A percentile compares a stretch with the other conserved stretches of the same genome.
phyloP scores from a whole-genome alignment of 176 grass and related monocot genomes.

The Thalia dealbata region DNA sequence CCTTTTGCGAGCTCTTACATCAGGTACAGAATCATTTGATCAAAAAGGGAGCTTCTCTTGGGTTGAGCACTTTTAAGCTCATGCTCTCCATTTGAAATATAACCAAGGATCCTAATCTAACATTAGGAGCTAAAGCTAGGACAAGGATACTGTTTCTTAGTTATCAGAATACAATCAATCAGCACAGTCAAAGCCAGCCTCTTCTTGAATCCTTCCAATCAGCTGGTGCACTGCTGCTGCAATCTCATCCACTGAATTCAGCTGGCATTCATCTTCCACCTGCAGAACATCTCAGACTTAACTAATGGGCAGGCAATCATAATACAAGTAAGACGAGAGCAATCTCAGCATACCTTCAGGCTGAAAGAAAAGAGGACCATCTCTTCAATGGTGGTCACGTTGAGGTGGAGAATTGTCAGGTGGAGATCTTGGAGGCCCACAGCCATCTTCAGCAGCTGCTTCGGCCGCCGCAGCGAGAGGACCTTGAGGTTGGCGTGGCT shows the following conservation, averaged over 20 bases:
- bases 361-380: constrained; percentile 19
- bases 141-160: background rate
- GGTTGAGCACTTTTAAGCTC: background rate
- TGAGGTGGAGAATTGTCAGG: constrained; percentile 17
- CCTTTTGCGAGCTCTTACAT: background rate
- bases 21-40: constrained; percentile 3
- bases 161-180: background rate
- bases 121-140: background rate
- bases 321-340: background rate
- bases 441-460: constrained; percentile 14
- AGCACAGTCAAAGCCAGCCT: background rate
- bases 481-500: constrained; percentile 15
- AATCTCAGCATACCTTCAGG: constrained; percentile 2
- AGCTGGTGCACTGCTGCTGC: constrained; percentile 16
- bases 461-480: constrained; percentile 1
- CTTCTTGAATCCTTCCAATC: constrained; percentile 12
- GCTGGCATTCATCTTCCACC: constrained; percentile 20
- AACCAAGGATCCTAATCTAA: background rate
- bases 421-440: constrained; percentile 3
- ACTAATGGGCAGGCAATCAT: background rate
- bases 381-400: constrained; percentile 16
- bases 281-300: background rate
- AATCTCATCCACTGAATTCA: constrained; percentile 16
- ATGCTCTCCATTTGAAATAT: background rate
- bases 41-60: background rate